These are phyloP conservation scores for Psidium guajava DNA, from an alignment of 345 rosid species.

Conservation along the genomic window DNA sequence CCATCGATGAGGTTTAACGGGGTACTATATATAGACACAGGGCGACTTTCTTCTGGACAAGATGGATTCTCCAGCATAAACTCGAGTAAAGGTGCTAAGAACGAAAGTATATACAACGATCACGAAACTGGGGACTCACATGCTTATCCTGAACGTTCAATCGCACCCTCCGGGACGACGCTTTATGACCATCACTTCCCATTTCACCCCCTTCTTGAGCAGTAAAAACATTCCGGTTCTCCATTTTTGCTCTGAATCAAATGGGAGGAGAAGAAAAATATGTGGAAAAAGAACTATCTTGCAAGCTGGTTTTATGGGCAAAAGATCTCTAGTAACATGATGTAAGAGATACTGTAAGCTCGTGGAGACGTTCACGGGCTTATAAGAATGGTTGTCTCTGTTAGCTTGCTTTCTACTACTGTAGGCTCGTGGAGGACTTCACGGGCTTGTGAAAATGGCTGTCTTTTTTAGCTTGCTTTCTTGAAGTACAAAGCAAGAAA, in stretches of 20 bases:
- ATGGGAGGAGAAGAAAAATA: background rate
- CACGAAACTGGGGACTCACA: background rate
- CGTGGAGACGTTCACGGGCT: background rate
- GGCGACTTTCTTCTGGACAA: background rate
- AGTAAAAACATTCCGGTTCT: background rate
- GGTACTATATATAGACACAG: background rate
- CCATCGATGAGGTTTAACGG: background rate
- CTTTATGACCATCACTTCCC: background rate
- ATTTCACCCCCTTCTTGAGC: background rate
- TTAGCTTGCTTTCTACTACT: conserved; percentile 1
- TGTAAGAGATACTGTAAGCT: background rate
- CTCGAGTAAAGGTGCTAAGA: background rate
- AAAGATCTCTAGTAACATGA: background rate
- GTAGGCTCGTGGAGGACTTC: no score
- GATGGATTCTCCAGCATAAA: background rate
- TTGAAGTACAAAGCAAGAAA: conserved; percentile 29
- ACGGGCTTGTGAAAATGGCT: no score
- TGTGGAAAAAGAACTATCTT: background rate
- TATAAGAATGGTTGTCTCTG: background rate
- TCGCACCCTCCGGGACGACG: conserved; percentile 9
- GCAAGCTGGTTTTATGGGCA: background rate
- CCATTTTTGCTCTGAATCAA: background rate
- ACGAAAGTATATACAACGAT: no score
- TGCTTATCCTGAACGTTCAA: conserved; percentile 9
- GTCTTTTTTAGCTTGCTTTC: background rate